These are phyloP conservation scores for Bisporella sp. DNA, from an alignment of 2,329 filamentous ascomycete genomes.

Conservation along the genomic window DNA sequence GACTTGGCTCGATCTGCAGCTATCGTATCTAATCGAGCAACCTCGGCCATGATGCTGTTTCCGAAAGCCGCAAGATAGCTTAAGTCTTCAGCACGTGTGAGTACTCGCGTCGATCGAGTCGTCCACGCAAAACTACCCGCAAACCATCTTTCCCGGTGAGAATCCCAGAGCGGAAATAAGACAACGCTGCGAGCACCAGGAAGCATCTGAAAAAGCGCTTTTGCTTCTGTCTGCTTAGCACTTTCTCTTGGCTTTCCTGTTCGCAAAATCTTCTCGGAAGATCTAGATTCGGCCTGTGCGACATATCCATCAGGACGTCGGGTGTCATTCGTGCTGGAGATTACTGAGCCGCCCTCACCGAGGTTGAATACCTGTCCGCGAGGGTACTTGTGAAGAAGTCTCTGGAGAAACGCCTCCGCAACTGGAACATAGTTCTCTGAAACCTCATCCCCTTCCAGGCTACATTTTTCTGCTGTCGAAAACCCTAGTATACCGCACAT, in stretches of 20 bases:
- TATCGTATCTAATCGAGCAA: constrained; percentile 44
- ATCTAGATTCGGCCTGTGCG: background rate
- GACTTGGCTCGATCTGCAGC: constrained; percentile 43
- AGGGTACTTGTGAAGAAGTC: constrained; percentile 15
- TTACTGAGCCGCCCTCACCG: constrained; percentile 15
- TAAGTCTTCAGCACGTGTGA: constrained; percentile 28
- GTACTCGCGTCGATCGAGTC: constrained; percentile 28
- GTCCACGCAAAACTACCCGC: constrained; percentile 42
- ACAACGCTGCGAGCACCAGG: constrained; percentile 37
- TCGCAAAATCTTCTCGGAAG: background rate
- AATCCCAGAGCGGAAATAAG: constrained; percentile 41
- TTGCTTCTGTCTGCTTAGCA: constrained; percentile 1
- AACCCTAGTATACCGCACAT: constrained; percentile 20
- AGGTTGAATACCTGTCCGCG: constrained; percentile 22
- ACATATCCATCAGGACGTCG: background rate
- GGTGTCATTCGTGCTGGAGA: background rate
- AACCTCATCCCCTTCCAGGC: constrained; percentile 1
- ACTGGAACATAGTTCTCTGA: constrained; percentile 11
- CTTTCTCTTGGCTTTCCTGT: background rate
- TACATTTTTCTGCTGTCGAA: constrained; percentile 12
- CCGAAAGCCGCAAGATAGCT: constrained; percentile 34
- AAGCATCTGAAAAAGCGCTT: constrained; percentile 17
- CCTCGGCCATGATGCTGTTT: constrained; percentile 45
- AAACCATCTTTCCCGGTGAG: constrained; percentile 35
- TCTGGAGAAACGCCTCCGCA: constrained; percentile 2